Percentiles rank a stretch among this genome's conserved stretches.
These are phyloP conservation scores for Daldinia vernicosa DNA, from an alignment of 495 filamentous ascomycete species.

Conservation along the genomic window DNA sequence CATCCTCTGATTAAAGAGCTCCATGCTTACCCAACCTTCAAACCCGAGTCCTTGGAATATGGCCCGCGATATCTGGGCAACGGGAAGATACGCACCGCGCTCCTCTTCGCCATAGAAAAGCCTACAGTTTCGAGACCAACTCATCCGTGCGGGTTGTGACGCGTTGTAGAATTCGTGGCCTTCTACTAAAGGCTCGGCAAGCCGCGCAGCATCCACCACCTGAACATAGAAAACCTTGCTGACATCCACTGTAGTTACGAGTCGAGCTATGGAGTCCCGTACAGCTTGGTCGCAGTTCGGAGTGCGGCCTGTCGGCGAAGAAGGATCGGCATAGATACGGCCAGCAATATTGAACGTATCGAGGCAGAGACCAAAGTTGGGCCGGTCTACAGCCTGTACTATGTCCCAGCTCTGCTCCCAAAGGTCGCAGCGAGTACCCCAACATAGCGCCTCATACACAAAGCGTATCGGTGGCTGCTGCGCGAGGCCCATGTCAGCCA, in stretches of 20 bases:
- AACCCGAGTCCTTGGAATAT: conserved; percentile 73
- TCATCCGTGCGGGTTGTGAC: conserved; percentile 75
- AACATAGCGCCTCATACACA: conserved; percentile 80
- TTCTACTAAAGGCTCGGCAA: conserved; percentile 65
- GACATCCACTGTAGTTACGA: conserved; percentile 67
- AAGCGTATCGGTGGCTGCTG: conserved; percentile 69
- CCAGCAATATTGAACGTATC: conserved; percentile 86
- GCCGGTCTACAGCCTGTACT: conserved; percentile 69
- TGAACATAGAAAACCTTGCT: conserved; percentile 83
- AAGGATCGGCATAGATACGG: conserved; percentile 76
- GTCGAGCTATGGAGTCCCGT: conserved; percentile 62
- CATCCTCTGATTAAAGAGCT: conserved; percentile 77
- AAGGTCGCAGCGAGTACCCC: conserved; percentile 74
- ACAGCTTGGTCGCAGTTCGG: conserved; percentile 68
- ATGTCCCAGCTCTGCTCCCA: conserved; percentile 79
- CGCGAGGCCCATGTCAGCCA: conserved; percentile 70
- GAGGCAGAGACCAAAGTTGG: conserved; percentile 81
- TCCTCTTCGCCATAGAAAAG: conserved; percentile 79
- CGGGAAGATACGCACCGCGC: conserved; percentile 75
- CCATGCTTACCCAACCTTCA: conserved; percentile 80
- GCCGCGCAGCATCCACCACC: conserved; percentile 77
- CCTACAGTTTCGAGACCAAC: conserved; percentile 80
- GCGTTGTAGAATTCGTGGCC: conserved; percentile 71
- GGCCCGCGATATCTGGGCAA: conserved; percentile 67
- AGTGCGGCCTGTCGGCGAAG: conserved; percentile 60